Conservation (phyloP, 2,329 filamentous ascomycete species). For the Ceratocystis huliohia region DNA sequence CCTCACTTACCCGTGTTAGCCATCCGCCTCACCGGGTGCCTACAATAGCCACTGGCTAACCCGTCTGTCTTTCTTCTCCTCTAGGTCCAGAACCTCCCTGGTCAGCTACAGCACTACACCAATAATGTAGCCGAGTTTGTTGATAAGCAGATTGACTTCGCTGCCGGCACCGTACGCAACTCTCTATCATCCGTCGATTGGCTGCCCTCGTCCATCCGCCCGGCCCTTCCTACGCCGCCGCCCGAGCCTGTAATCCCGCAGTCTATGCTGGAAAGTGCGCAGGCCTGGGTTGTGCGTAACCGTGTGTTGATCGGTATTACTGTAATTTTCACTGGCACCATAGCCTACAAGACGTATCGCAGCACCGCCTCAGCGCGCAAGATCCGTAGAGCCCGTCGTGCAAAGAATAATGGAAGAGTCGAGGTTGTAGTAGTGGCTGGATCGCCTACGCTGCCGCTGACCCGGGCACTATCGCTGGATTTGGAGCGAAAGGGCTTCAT, state of each 20-base stretch:
- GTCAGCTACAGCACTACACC: constrained; percentile 56
- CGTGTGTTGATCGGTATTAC: constrained; percentile 61
- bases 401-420: constrained; percentile 64
- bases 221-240: constrained; percentile 32
- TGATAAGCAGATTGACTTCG: constrained; percentile 66
- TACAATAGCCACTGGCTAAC: neutral
- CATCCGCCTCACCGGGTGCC: neutral
- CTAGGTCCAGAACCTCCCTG: constrained; percentile 17
- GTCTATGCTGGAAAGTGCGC: constrained; percentile 39
- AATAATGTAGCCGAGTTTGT: constrained; percentile 64
- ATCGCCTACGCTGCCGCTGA: constrained; percentile 72
- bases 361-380: constrained; percentile 47
- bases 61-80: neutral
- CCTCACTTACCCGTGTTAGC: neutral
- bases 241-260: constrained; percentile 31
- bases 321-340: constrained; percentile 57
- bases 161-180: constrained; percentile 58
- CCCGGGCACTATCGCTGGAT: constrained; percentile 69
- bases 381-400: constrained; percentile 61
- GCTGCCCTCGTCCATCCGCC: constrained; percentile 57
- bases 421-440: constrained; percentile 84
- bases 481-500: constrained; percentile 86
- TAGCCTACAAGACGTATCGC: constrained; percentile 40
- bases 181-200: constrained; percentile 54
- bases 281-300: constrained; percentile 61